phyloP scores from a whole-genome alignment of 2,329 filamentous ascomycete genomes.

The Verticillium nubilum region DNA sequence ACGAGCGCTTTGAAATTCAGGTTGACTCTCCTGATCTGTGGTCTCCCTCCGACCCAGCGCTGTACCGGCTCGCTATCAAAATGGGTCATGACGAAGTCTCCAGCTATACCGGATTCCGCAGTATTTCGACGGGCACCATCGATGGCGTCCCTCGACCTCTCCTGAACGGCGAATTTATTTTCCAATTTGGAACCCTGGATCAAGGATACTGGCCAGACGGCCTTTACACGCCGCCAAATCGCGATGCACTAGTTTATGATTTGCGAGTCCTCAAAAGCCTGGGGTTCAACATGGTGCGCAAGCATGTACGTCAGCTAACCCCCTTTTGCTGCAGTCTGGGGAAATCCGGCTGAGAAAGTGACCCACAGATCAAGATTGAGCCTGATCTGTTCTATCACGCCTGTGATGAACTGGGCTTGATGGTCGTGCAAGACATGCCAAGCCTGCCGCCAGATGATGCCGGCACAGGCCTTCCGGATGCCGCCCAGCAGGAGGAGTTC shows the following conservation, averaged over 20 bases:
- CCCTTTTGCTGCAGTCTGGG: too few relatives aligned
- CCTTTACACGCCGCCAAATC: constrained; percentile 57
- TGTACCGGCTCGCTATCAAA: constrained; percentile 60
- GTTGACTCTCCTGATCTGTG: constrained; percentile 54
- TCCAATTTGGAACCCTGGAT: constrained; percentile 63
- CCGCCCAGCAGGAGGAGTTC: constrained; percentile 57
- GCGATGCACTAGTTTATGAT: constrained; percentile 64
- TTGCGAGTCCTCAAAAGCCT: constrained; percentile 57
- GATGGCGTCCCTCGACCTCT: constrained; percentile 55
- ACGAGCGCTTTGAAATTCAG: constrained; percentile 47
- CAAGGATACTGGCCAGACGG: constrained; percentile 71
- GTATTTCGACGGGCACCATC: constrained; percentile 49
- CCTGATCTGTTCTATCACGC: constrained; percentile 62
- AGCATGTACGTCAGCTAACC: constrained; percentile 49
- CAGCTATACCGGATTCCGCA: constrained; percentile 67
- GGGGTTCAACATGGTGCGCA: constrained; percentile 66
- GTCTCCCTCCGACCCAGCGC: constrained; percentile 55
- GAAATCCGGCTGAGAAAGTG: too few relatives aligned
- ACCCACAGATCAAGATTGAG: constrained; percentile 56
- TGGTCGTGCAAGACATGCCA: constrained; percentile 71
- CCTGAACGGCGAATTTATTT: constrained; percentile 64
- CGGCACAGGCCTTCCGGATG: constrained; percentile 26
- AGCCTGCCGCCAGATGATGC: constrained; percentile 35
- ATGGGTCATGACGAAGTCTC: constrained; percentile 45
- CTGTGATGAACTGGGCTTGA: constrained; percentile 58